A percentile compares a stretch with the other conserved stretches of the same genome.
Evolutionary conservation across 2,329 filamentous ascomycete species (phyloP).

Genomic region (Epichloe sibirici): DNA sequence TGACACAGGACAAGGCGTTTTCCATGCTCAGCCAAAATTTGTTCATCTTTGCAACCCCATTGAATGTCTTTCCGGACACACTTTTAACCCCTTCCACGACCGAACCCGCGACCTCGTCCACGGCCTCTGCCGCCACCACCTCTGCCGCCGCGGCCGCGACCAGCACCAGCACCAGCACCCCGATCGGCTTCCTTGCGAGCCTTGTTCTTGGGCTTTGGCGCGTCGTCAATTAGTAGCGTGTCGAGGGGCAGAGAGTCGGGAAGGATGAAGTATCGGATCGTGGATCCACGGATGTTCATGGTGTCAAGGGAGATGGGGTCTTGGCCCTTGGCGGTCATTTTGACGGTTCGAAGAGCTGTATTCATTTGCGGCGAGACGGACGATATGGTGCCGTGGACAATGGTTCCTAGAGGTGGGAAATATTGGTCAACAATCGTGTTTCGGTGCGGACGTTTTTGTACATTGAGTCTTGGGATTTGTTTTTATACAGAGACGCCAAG

Average conservation of each 20-base stretch:
- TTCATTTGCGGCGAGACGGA: constrained; percentile 98
- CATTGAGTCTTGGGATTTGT: not conserved
- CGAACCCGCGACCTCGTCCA: constrained; percentile 23
- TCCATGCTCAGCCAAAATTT: not conserved
- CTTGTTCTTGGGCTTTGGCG: constrained; percentile 99
- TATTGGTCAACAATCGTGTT: not conserved
- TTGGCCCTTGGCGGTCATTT: constrained; percentile 86
- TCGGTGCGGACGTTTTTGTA: not conserved
- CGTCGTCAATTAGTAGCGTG: constrained; percentile 89
- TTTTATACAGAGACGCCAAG: not conserved
- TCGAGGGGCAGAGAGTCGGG: constrained; percentile 92
- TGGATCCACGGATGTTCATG: constrained; percentile 93
- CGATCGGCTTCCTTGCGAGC: constrained; percentile 78
- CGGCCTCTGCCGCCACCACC: constrained; percentile 38
- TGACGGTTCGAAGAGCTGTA: constrained; percentile 86
- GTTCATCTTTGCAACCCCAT: not conserved
- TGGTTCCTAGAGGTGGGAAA: constrained; percentile 56
- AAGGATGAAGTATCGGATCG: constrained; percentile 92
- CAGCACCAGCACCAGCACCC: constrained; percentile 39
- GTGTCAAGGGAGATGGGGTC: constrained; percentile 82
- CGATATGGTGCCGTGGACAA: constrained; percentile 92
- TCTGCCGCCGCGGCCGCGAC: constrained; percentile 40
- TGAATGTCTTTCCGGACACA: not conserved
- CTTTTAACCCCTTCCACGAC: constrained; percentile 5
- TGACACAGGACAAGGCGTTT: not conserved